phyloP scores from a whole-genome alignment of 768 basidiomycete species.

The Leccinum rimulosum region DNA sequence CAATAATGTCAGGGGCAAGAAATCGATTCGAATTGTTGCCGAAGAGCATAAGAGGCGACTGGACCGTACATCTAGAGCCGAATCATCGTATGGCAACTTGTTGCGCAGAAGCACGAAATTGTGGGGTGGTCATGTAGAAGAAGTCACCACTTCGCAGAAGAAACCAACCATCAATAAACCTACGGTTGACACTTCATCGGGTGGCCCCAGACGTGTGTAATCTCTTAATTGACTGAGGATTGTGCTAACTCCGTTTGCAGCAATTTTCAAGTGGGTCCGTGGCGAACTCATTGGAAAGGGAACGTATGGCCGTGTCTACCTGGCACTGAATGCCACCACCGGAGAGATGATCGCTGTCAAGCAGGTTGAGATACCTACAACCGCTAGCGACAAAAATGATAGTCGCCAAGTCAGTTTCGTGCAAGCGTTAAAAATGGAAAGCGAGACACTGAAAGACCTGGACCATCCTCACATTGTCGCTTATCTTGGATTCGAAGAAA shows the following conservation, averaged over 20 bases:
- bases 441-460: constrained; percentile 92
- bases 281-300: constrained; percentile 97
- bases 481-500: constrained; percentile 94
- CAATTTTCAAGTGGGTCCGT: constrained; percentile 97
- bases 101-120: constrained; percentile 87
- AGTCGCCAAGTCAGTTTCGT: constrained; percentile 80
- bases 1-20: constrained; percentile 62
- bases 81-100: constrained; percentile 48
- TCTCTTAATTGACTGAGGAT: constrained; percentile 3
- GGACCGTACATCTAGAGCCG: constrained; percentile 65
- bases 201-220: constrained; percentile 65
- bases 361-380: constrained; percentile 94
- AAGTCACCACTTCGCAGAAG: constrained; percentile 78
- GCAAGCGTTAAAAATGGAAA: constrained; percentile 91
- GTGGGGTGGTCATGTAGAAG: constrained; percentile 92
- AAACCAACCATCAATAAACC: constrained; percentile 42
- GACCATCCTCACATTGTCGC: constrained; percentile 98
- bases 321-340: constrained; percentile 92
- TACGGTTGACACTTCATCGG: constrained; percentile 58
- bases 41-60: constrained; percentile 80
- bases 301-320: constrained; percentile 94
- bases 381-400: constrained; percentile 89
- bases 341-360: constrained; percentile 99
- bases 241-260: constrained; percentile 38
- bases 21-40: constrained; percentile 91